phyloP scores from a whole-genome alignment of 2,329 filamentous ascomycete species.

The Penicillium sp. region DNA sequence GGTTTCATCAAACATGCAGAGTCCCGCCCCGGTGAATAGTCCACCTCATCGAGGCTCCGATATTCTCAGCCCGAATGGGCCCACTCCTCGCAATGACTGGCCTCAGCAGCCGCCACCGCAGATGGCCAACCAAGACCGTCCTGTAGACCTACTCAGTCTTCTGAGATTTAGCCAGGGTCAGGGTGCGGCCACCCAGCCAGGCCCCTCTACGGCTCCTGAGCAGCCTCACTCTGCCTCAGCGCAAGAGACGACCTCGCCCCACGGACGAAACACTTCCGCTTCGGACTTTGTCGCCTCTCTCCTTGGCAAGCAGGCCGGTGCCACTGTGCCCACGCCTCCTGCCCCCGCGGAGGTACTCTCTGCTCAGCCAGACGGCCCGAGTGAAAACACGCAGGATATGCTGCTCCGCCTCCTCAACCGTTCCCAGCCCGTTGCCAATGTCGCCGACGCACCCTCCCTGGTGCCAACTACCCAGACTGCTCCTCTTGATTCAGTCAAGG shows the following conservation, averaged over 20 bases:
- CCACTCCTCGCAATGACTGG: slow-evolving; percentile 44
- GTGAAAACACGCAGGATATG: slow-evolving; percentile 72
- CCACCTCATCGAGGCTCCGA: slow-evolving; percentile 55
- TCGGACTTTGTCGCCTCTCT: slow-evolving; percentile 57
- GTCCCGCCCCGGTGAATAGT: slow-evolving; percentile 51
- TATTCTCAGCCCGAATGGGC: slow-evolving; percentile 54
- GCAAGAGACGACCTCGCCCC: slow-evolving; percentile 27
- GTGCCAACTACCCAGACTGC: slow-evolving; percentile 33
- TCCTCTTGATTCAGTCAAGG: slow-evolving; percentile 21
- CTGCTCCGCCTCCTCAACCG: slow-evolving; percentile 81
- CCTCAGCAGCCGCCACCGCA: slow-evolving; percentile 38
- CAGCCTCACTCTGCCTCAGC: slow-evolving; percentile 26
- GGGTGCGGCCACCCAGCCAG: slow-evolving; percentile 29
- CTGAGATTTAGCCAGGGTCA: slow-evolving; percentile 58
- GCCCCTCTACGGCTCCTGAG: slow-evolving; percentile 22
- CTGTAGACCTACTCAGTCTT: slow-evolving; percentile 59
- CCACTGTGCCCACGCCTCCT: slow-evolving; percentile 17
- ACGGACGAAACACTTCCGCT: slow-evolving; percentile 47
- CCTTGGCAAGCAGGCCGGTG: slow-evolving; percentile 44
- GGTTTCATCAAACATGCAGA: slow-evolving; percentile 56
- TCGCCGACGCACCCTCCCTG: slow-evolving; percentile 37
- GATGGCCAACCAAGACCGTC: slow-evolving; percentile 44
- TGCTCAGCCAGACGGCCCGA: slow-evolving; percentile 23
- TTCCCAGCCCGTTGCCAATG: slow-evolving; percentile 47
- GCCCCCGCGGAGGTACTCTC: slow-evolving; percentile 8